Percentiles rank a stretch among this genome's conserved stretches.
phyloP scores from a whole-genome alignment of 768 basidiomycete genomes.

The Tubosaeta brunneosetosa region DNA sequence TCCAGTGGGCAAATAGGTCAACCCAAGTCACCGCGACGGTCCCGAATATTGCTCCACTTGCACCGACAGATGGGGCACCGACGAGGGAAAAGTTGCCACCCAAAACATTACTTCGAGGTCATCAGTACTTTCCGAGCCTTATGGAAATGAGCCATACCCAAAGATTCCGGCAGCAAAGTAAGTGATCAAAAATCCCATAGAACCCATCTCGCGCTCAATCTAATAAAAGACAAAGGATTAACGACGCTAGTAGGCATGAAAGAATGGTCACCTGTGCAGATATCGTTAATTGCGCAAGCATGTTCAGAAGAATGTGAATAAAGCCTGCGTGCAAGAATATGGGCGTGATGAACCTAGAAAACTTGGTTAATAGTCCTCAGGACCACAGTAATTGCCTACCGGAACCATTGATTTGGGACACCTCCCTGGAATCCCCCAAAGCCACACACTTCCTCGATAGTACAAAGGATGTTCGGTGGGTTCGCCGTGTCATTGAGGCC shows the following conservation, averaged over 20 bases:
- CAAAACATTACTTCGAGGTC: conserved; percentile 59
- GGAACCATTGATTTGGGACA: conserved; percentile 53
- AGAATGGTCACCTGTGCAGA: conserved; percentile 59
- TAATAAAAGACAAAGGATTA: conserved; percentile 28
- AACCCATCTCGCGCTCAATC: conserved; percentile 92
- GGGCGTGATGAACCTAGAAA: conserved; percentile 70
- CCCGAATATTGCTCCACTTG: conserved; percentile 90
- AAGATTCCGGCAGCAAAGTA: conserved; percentile 93
- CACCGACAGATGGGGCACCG: conserved; percentile 85
- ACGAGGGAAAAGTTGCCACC: conserved; percentile 92
- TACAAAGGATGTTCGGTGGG: conserved; percentile 63
- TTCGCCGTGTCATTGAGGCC: conserved; percentile 85
- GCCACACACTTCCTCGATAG: conserved; percentile 80
- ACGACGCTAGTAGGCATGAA: background rate
- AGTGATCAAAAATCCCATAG: conserved; percentile 74
- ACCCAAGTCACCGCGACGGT: conserved; percentile 83
- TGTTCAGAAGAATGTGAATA: conserved; percentile 86
- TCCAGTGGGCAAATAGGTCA: conserved; percentile 90
- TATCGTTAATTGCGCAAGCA: conserved; percentile 80
- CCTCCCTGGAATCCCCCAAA: conserved; percentile 65
- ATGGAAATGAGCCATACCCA: conserved; percentile 46
- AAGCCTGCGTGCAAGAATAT: conserved; percentile 96
- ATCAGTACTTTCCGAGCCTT: conserved; percentile 2
- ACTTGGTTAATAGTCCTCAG: conserved; percentile 35
- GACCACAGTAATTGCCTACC: conserved; percentile 35